Percentiles rank a stretch among this genome's conserved stretches.
Evolutionary conservation across 2,329 filamentous ascomycete genomes (phyloP).

Genomic region (Coniella vitis): DNA sequence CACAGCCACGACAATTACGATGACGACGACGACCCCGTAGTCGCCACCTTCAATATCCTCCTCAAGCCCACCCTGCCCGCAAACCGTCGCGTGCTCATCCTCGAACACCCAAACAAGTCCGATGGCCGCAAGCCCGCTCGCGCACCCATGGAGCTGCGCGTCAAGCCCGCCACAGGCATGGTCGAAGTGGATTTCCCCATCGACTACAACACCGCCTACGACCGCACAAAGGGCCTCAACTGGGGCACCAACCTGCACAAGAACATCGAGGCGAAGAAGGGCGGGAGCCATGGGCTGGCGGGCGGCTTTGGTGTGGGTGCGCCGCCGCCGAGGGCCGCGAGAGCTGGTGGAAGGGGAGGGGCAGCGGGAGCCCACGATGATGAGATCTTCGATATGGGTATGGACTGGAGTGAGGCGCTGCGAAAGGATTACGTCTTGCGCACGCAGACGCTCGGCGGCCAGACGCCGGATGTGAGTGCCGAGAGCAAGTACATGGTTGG

Average conservation of each 20-base stretch:
- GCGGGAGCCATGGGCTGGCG: slow-evolving; percentile 62
- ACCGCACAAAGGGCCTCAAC: slow-evolving; percentile 71
- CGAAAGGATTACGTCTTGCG: slow-evolving; percentile 65
- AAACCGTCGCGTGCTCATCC: slow-evolving; percentile 64
- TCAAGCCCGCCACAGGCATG: slow-evolving; percentile 77
- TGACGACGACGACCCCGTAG: slow-evolving; percentile 57
- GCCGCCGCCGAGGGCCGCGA: slow-evolving; percentile 26
- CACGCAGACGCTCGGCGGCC: slow-evolving; percentile 79
- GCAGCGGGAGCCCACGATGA: slow-evolving; percentile 31
- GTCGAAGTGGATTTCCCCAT: slow-evolving; percentile 89
- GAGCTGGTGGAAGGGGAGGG: slow-evolving; percentile 16
- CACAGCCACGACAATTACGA: not conserved
- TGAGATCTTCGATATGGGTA: slow-evolving; percentile 32
- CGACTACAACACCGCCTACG: slow-evolving; percentile 66
- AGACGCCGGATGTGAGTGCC: slow-evolving; percentile 57
- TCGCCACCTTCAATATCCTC: slow-evolving; percentile 75
- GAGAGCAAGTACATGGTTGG: slow-evolving; percentile 85
- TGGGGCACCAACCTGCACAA: slow-evolving; percentile 74
- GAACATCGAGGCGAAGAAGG: slow-evolving; percentile 50
- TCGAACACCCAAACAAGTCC: slow-evolving; percentile 81
- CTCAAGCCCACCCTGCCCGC: slow-evolving; percentile 65
- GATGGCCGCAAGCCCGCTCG: slow-evolving; percentile 43
- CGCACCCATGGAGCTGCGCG: slow-evolving; percentile 65
- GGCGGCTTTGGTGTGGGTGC: slow-evolving; percentile 64
- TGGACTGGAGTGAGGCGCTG: slow-evolving; percentile 62